phyloP scores from a whole-genome alignment of 257 asterid species.

The Scutellaria minor region DNA sequence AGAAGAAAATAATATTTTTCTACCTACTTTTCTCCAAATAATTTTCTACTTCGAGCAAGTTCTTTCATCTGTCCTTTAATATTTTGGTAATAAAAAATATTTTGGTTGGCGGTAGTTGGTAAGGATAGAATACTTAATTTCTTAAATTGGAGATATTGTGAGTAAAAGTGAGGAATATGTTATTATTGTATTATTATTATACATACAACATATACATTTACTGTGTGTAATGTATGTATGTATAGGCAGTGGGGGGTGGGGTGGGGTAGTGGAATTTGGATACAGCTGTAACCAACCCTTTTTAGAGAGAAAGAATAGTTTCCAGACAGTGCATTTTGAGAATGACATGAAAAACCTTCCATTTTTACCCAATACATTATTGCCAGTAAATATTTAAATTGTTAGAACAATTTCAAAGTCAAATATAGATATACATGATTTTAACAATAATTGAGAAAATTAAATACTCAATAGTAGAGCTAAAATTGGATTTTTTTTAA shows the following conservation, averaged over 20 bases:
- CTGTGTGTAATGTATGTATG: background rate
- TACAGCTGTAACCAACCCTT: slow-evolving; percentile 73
- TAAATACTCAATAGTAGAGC: background rate
- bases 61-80: slow-evolving; percentile 8
- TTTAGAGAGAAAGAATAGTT: slow-evolving; percentile 41
- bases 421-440: background rate
- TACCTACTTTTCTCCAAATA: background rate
- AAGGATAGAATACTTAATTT: slow-evolving; percentile 18
- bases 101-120: slow-evolving; percentile 39
- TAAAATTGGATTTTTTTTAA: background rate
- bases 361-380: background rate
- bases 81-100: slow-evolving; percentile 25
- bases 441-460: background rate
- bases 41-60: slow-evolving; percentile 33
- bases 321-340: slow-evolving; percentile 36
- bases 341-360: slow-evolving; percentile 39
- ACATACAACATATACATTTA: background rate
- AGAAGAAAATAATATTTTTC: background rate
- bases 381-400: background rate
- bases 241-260: slow-evolving; percentile 15
- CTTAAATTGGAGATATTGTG: slow-evolving; percentile 27
- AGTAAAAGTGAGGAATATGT: slow-evolving; percentile 23
- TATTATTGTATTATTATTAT: background rate
- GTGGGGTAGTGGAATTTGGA: slow-evolving; percentile 42
- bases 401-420: background rate